phyloP scores from a whole-genome alignment of 2,329 filamentous ascomycete genomes.

The Nemania abortiva region DNA sequence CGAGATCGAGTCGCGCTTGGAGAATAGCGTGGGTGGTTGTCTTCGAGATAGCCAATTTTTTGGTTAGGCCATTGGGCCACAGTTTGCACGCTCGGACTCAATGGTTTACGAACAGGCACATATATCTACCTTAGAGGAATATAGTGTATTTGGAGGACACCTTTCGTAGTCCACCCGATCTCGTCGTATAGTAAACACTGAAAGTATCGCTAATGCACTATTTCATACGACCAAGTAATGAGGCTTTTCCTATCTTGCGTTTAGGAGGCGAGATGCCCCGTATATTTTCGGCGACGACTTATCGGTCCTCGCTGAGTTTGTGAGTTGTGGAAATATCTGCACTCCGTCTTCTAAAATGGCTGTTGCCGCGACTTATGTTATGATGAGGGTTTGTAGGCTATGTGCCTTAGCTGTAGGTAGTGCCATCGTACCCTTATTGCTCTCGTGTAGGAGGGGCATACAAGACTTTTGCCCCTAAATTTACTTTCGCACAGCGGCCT shows the following conservation, averaged over 20 bases:
- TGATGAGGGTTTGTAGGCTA: neutral
- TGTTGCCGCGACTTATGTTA: neutral
- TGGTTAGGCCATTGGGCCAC: no score
- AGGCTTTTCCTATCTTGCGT: no score
- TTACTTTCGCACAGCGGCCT: neutral
- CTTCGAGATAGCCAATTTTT: no score
- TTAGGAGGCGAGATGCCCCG: constrained; percentile 4
- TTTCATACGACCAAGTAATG: neutral
- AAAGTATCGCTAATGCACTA: neutral
- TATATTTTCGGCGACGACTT: constrained; percentile 5
- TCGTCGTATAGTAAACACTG: neutral
- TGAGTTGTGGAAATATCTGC: constrained; percentile 19
- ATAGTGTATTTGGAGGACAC: no score
- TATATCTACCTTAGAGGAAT: no score
- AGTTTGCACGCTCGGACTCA: no score
- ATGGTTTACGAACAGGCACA: no score
- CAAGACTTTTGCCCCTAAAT: neutral
- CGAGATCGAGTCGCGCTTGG: no score
- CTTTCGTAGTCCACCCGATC: neutral
- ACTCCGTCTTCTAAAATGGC: neutral
- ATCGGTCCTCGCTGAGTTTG: constrained; percentile 5
- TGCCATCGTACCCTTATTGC: neutral
- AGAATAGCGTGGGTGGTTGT: neutral
- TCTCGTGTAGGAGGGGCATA: constrained; percentile 1
- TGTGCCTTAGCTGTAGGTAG: neutral